Evolutionary conservation across 2,329 filamentous ascomycete species (phyloP).

Genomic region (Knoxdaviesia capensis): DNA sequence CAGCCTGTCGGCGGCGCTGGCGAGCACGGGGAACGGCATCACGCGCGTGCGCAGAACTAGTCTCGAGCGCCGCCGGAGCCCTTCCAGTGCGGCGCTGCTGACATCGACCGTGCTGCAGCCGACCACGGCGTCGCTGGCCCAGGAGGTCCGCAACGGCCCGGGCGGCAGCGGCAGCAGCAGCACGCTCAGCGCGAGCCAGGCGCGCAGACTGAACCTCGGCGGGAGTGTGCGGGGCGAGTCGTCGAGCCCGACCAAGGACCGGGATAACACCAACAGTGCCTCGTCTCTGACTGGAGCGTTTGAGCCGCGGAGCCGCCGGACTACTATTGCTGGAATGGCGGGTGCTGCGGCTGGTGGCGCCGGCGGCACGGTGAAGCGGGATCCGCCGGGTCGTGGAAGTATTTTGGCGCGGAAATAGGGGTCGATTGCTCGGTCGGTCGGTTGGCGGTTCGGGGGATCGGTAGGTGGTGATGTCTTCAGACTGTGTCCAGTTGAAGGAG

Average conservation of each 20-base stretch:
- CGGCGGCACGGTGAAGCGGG: too few species aligned
- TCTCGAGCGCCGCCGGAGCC: slow-evolving; percentile 27
- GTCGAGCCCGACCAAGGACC: slow-evolving; percentile 8
- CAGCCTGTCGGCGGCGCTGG: slow-evolving; percentile 20
- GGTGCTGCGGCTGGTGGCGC: too few species aligned
- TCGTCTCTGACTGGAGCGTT: too few species aligned
- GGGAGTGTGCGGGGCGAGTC: slow-evolving; percentile 16
- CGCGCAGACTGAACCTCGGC: slow-evolving; percentile 34
- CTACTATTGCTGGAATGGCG: slow-evolving; percentile 16
- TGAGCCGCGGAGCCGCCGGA: slow-evolving; percentile 11
- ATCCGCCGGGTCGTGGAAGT: too few species aligned
- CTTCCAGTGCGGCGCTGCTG: slow-evolving; percentile 13
- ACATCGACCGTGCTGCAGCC: slow-evolving; percentile 27
- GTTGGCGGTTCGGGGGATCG: too few species aligned
- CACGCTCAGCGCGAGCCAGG: slow-evolving; percentile 31
- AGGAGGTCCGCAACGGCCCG: too few species aligned
- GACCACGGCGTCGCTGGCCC: slow-evolving; percentile 10
- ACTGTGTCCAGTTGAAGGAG: too few species aligned
- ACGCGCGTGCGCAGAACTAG: slow-evolving; percentile 30
- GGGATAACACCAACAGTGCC: slow-evolving; percentile 3
- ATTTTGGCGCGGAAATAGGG: too few species aligned
- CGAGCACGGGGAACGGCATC: slow-evolving; percentile 33
- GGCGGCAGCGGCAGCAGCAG: slow-evolving; percentile 4
- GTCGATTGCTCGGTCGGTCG: too few species aligned
- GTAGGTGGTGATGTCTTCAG: too few species aligned